Conservation (phyloP, 345 rosid genomes). For the Brassica nigra region DNA sequence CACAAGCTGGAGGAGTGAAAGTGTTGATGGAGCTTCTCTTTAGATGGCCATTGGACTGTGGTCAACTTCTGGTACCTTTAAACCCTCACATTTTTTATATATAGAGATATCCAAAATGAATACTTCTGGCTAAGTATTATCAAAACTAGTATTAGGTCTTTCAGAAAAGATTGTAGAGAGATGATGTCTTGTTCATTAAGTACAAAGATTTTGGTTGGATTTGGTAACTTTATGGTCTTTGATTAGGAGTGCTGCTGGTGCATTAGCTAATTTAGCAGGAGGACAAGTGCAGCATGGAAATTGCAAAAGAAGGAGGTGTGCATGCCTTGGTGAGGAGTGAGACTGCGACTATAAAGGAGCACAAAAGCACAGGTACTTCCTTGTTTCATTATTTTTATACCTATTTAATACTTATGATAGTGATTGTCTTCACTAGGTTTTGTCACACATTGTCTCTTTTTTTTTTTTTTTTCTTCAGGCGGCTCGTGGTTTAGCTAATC, state of each 20-base stretch:
- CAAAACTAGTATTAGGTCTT: background rate
- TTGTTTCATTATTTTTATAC: background rate
- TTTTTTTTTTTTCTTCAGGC: slow-evolving; percentile 44
- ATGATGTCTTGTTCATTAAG: background rate
- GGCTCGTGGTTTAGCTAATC: slow-evolving; percentile 89
- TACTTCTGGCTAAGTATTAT: background rate
- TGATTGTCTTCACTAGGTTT: background rate
- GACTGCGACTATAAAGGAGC: slow-evolving; percentile 72
- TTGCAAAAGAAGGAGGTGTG: slow-evolving; percentile 76
- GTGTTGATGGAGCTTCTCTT: slow-evolving; percentile 63
- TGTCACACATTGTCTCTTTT: background rate
- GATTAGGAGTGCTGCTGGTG: slow-evolving; percentile 85
- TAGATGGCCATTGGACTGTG: slow-evolving; percentile 71
- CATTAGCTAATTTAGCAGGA: slow-evolving; percentile 81
- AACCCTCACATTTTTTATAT: slow-evolving; percentile 1
- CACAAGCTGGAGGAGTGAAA: no score
- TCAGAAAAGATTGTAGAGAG: background rate
- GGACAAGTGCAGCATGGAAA: slow-evolving; percentile 75
- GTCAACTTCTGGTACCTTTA: slow-evolving; percentile 63
- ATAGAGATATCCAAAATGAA: background rate
- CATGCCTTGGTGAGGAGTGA: slow-evolving; percentile 74
- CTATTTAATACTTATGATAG: background rate
- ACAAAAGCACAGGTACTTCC: slow-evolving; percentile 71
- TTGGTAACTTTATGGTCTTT: background rate
- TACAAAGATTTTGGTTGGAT: slow-evolving; percentile 5